Base-by-base conservation (phyloP, 1,139 yeast genomes). In the Debaryomycetaceae sp. region DNA sequence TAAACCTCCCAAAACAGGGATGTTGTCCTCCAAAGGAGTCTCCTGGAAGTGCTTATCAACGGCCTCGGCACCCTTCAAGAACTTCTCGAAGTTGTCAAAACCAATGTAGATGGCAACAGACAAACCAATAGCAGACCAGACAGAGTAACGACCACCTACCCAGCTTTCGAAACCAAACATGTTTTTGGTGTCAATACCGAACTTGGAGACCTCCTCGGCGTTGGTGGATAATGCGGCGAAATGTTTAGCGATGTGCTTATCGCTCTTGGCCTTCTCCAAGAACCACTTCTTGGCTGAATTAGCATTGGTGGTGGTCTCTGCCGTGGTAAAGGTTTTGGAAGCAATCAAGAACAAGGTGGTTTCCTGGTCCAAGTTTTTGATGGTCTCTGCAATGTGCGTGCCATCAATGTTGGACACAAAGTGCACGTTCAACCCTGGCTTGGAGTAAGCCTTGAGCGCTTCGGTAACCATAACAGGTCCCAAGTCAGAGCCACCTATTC, bases 381-480 rank as follows among this genome's bases (percentile, higher is more conserved):
- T 73, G 43, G 87, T 79, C 75, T 92, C 98, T 50, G 96, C 92
- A 63, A 91, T 78, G 70, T 91, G 96, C 45, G 98, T 92, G 63
- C 98, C 98, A 62, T 92, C 98, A 60, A 92, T 92, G 79, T 92
- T 92, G 54, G 98, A 91, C 45, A 92, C 98, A 67, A 89, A 92
- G 73, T 92, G 96, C 40, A 80, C 96, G 48, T 74, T 69, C 56
- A 92, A 75, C 46, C 82, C 86, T 47, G 83, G 81, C 58, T 83
- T 75, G 48, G 91, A 73, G 69, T 92, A 92, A 50, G 87, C 83
- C 75, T 91, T 92, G 63, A 92, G 79, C 30, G 98, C 97, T 72
- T 92, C 98, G 45, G 97, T 89, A 53, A 92, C 98, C 98, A 92
- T 92, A 42, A 92, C 98, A 38, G 98, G 98, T 56, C 98, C 98